These are phyloP conservation scores for Chenopodium berlandieri DNA, from an alignment of 148 eudicot species.

Conservation along the genomic window DNA sequence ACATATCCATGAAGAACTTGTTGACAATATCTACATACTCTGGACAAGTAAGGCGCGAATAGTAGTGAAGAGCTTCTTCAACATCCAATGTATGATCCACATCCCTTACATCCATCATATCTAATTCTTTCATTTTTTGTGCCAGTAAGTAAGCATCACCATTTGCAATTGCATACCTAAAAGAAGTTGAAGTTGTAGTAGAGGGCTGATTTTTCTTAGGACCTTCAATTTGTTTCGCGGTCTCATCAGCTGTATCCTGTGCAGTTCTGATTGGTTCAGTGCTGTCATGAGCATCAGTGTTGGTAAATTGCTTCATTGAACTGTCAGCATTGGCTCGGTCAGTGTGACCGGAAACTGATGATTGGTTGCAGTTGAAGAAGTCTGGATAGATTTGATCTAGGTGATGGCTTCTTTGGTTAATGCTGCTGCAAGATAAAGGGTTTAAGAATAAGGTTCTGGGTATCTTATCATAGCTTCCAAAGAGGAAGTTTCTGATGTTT, in stretches of 20 bases:
- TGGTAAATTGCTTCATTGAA: constrained; percentile 1
- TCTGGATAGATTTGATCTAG: constrained; percentile 33
- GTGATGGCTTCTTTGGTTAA: constrained; percentile 30
- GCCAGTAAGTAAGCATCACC: constrained; percentile 40
- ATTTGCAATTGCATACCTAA: constrained; percentile 19
- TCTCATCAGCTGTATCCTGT: neutral
- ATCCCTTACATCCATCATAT: constrained; percentile 71
- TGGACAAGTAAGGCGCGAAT: constrained; percentile 74
- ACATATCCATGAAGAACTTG: constrained; percentile 82
- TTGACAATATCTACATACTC: constrained; percentile 73
- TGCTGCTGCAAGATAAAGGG: constrained; percentile 31
- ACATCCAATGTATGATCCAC: constrained; percentile 73
- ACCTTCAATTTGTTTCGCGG: neutral
- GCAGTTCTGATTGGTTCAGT: neutral
- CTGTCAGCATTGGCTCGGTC: constrained; percentile 2
- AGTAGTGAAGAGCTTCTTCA: constrained; percentile 80
- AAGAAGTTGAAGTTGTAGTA: constrained; percentile 6
- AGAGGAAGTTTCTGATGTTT: constrained; percentile 46
- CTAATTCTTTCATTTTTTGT: constrained; percentile 66
- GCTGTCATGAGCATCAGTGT: neutral
- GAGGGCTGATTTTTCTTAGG: neutral
- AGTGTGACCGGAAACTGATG: constrained; percentile 22
- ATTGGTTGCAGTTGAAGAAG: constrained; percentile 32
- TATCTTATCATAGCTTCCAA: constrained; percentile 39
- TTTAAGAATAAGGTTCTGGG: constrained; percentile 42